Conservation (phyloP, 352 stramenopile genomes). For the Halophytophthora batemanensis region DNA sequence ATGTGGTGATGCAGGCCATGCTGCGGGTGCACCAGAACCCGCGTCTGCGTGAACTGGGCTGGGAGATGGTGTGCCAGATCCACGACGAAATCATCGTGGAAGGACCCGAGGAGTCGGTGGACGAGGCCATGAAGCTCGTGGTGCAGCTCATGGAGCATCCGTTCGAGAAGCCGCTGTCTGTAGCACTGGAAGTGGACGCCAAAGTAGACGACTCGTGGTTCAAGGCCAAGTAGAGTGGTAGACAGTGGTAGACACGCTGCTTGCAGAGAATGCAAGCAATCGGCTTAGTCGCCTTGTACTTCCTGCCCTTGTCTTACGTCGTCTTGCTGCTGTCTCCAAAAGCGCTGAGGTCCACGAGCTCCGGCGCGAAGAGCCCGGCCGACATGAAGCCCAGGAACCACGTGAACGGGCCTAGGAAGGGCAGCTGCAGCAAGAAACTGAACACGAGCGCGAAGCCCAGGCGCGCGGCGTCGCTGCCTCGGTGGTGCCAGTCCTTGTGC, state of each 20-base stretch:
- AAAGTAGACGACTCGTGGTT: slow-evolving; percentile 98
- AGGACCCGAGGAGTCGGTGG: slow-evolving; percentile 94
- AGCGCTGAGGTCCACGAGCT: slow-evolving; percentile 71
- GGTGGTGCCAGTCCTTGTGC: slow-evolving; percentile 47
- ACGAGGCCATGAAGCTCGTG: slow-evolving; percentile 87
- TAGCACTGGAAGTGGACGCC: slow-evolving; percentile 91
- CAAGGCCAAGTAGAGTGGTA: slow-evolving; percentile 93
- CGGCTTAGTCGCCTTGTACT: too few relatives aligned
- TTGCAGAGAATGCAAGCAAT: too few relatives aligned
- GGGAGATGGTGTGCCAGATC: slow-evolving; percentile 98
- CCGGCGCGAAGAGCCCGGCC: slow-evolving; percentile 53
- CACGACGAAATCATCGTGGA: slow-evolving; percentile 99
- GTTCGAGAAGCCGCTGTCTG: slow-evolving; percentile 89
- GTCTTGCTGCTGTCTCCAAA: slow-evolving; percentile 58
- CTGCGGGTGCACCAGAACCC: slow-evolving; percentile 94
- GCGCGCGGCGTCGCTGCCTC: slow-evolving; percentile 60
- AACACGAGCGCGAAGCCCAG: slow-evolving; percentile 68
- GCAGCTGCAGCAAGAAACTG: slow-evolving; percentile 52
- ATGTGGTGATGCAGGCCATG: slow-evolving; percentile 99
- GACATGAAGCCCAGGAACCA: slow-evolving; percentile 72
- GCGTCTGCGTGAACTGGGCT: slow-evolving; percentile 92
- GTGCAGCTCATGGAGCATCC: slow-evolving; percentile 97
- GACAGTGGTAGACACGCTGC: too few relatives aligned
- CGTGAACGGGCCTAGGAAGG: slow-evolving; percentile 58
- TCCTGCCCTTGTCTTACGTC: slow-evolving; percentile 5